These are phyloP conservation scores for Cyberlindnera samutprakarnensis DNA, from an alignment of 805 yeast species.

Conservation along the genomic window DNA sequence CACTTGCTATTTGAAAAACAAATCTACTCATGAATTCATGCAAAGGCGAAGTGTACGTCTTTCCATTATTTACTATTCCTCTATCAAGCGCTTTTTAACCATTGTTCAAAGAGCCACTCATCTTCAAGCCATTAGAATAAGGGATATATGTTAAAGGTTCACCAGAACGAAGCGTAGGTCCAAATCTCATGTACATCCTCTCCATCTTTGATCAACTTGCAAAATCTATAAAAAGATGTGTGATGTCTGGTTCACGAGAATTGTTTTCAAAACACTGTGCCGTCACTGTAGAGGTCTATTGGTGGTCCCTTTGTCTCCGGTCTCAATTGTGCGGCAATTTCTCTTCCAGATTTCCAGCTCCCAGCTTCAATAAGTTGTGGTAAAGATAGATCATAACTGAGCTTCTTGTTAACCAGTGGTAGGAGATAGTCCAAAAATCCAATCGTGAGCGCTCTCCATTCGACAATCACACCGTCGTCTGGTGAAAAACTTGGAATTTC, in stretches of 20 bases:
- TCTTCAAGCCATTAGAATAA: too few species aligned
- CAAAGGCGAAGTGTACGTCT: too few species aligned
- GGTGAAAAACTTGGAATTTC: constrained; percentile 44
- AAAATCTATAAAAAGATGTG: too few species aligned
- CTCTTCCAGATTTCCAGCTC: constrained; percentile 60
- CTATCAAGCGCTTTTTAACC: too few species aligned
- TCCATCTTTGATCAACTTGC: too few species aligned
- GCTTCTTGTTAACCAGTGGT: constrained; percentile 40
- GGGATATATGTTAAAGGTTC: too few species aligned
- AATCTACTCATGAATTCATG: too few species aligned
- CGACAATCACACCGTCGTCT: constrained; percentile 53
- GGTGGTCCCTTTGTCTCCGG: constrained; percentile 53
- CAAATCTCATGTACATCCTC: too few species aligned
- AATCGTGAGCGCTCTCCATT: constrained; percentile 59
- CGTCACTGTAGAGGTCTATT: constrained; percentile 53
- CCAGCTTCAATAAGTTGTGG: constrained; percentile 66
- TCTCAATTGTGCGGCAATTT: constrained; percentile 45
- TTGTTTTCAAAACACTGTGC: constrained; percentile 45
- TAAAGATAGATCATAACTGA: constrained; percentile 33
- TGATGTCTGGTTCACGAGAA: not conserved
- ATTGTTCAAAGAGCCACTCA: too few species aligned
- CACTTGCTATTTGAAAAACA: too few species aligned
- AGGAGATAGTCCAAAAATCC: constrained; percentile 47
- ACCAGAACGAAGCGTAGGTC: too few species aligned
- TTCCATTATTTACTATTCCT: too few species aligned